Conservation (phyloP, 2,329 filamentous ascomycete genomes). For the Sclerotinia trifoliorum region DNA sequence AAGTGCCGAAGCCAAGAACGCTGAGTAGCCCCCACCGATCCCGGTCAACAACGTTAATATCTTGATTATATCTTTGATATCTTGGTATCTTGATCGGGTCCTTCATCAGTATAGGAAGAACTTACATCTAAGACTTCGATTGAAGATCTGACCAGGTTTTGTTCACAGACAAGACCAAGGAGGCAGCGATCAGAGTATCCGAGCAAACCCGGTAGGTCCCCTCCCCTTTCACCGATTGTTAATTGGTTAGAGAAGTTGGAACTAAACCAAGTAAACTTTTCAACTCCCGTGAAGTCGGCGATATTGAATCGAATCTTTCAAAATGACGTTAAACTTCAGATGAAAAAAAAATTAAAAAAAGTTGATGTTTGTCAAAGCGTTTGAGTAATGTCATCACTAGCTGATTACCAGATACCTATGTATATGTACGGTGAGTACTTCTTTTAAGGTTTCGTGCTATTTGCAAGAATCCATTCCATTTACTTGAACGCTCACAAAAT, state of each 20-base stretch:
- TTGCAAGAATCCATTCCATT: not conserved
- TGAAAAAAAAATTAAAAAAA: no score
- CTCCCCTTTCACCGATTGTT: not conserved
- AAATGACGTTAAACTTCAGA: not conserved
- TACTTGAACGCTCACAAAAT: not conserved
- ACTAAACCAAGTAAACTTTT: constrained; percentile 1
- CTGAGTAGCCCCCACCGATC: not conserved
- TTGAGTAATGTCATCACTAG: not conserved
- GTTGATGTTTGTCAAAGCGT: not conserved
- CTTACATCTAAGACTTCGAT: not conserved
- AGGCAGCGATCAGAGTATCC: not conserved
- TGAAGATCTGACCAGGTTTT: not conserved
- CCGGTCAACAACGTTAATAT: not conserved
- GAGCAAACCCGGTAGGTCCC: not conserved
- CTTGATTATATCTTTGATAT: not conserved
- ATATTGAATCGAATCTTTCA: not conserved
- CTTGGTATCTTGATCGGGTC: not conserved
- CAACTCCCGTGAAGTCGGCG: not conserved
- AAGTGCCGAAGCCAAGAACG: not conserved
- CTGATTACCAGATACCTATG: not conserved
- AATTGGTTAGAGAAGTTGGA: not conserved
- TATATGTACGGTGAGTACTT: not conserved
- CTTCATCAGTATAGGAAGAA: not conserved
- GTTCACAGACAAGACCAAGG: not conserved
- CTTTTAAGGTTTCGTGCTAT: not conserved